Conservation (phyloP, 345 rosid species). For the Salix viminalis region DNA sequence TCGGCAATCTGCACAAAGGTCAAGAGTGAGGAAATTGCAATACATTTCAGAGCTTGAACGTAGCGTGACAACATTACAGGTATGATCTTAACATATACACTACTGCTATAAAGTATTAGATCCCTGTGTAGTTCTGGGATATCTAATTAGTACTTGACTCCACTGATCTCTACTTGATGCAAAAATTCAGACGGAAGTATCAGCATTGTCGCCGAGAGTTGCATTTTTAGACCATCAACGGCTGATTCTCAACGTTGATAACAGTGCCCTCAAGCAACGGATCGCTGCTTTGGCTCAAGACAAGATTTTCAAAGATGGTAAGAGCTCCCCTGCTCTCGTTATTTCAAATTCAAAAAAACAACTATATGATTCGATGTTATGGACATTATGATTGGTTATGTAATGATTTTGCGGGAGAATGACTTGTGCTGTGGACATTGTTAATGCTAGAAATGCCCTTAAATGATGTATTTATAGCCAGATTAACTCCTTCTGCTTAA, state of each 20-base stretch:
- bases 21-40: constrained; percentile 61
- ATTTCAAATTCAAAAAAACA: background rate
- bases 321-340: background rate
- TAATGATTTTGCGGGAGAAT: too few relatives aligned
- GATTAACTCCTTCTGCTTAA: background rate
- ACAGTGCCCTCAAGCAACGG: constrained; percentile 83
- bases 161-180: background rate
- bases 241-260: constrained; percentile 75
- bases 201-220: constrained; percentile 78
- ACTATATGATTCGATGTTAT: background rate
- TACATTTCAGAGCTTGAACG: constrained; percentile 62
- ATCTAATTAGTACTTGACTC: too few relatives aligned
- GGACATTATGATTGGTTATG: too few relatives aligned
- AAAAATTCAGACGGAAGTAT: constrained; percentile 66
- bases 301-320: constrained; percentile 88
- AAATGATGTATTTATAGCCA: background rate
- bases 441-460: background rate
- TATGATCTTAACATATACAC: background rate
- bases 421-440: background rate
- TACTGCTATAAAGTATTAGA: too few relatives aligned
- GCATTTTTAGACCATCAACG: constrained; percentile 86
- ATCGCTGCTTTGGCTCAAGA: constrained; percentile 94
- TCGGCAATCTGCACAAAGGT: constrained; percentile 74
- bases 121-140: too few relatives aligned
- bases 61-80: constrained; percentile 61